Evolutionary conservation across 805 yeast genomes (phyloP).

Genomic region (Lachancea lanzarotensis): DNA sequence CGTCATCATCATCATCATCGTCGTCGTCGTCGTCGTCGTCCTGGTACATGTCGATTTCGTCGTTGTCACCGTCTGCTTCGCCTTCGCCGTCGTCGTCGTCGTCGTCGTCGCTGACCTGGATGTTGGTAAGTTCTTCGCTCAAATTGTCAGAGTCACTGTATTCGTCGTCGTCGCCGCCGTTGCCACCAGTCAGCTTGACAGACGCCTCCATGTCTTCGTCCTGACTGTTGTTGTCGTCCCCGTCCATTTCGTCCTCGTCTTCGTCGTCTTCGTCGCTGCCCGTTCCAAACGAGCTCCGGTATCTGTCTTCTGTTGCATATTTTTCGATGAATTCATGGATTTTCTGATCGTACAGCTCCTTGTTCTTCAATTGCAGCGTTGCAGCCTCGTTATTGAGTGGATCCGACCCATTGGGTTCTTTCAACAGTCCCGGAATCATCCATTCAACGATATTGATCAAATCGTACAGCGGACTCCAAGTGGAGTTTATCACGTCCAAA

Average conservation of each 20-base stretch:
- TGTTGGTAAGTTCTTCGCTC: conserved; percentile 28
- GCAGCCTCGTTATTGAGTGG: conserved; percentile 92
- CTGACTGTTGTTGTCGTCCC: conserved; percentile 8
- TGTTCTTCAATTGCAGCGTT: conserved; percentile 64
- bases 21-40: conserved; percentile 2
- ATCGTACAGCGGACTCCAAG: conserved; percentile 98
- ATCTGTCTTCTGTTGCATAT: conserved; percentile 49
- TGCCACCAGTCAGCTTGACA: conserved; percentile 3
- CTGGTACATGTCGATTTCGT: conserved; percentile 1
- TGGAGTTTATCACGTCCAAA: conserved; percentile 91
- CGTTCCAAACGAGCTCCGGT: conserved; percentile 37
- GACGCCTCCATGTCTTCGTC: background rate
- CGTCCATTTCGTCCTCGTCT: conserved; percentile 23
- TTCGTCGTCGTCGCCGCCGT: conserved; percentile 14
- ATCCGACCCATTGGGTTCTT: conserved; percentile 91
- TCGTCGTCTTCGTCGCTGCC: conserved; percentile 47
- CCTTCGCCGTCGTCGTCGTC: conserved; percentile 21
- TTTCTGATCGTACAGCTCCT: conserved; percentile 54
- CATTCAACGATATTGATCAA: conserved; percentile 84
- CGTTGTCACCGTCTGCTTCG: conserved; percentile 15
- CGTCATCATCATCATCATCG: background rate
- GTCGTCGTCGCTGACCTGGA: conserved; percentile 22
- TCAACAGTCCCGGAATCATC: conserved; percentile 83
- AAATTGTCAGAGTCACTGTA: conserved; percentile 8
- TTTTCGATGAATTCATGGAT: conserved; percentile 68